Evolutionary conservation across 371 early-diverging fungal species (phyloP), one percentile per base, ranked within the genome.

Genomic region (Mucor circinelloides): DNA sequence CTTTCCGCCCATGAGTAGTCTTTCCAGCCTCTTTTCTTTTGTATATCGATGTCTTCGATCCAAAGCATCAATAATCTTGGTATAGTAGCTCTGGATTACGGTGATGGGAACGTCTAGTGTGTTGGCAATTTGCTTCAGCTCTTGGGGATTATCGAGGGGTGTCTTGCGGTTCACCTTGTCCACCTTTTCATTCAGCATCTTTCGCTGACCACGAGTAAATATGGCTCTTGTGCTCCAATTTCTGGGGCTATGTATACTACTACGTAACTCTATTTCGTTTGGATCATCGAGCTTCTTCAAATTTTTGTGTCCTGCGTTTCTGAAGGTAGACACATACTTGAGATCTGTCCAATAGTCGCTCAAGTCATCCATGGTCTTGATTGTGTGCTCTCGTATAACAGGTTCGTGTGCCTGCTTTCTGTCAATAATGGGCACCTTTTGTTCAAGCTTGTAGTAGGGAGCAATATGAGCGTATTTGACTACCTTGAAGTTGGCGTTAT

Each of bases 271-370:
- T 12, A 30, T 25, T 15, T 70, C 63, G 0, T 70, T 55, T 34
- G 32, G 12, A 10, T 50, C 36, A 3, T 63, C 40, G 2, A 54
- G 17, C 6, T 46, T 9, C 0, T n/a, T 44, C 15, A 46, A 8
- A n/a, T n/a, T n/a, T n/a, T n/a, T 3, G 27, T 19, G 4, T 25
- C 10, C 19, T 60, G 23, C 25, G 23, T 50, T 3, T 12, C 25
- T 21, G 23, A 19, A 23, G 3, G 66, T 64, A 25, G 74, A 76
- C 1, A 75, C 25, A 34, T 69, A 82, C 46, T 74, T 71, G 17
- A 85, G 59, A 28, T 74, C 77, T 62, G 70, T 68, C 85, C 85
- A 85, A 55, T 73, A 85, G 9, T 64, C 46, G 19, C 50, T 6
- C 4, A 78, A 3, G 48, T 81, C 77, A 9, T 66, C 54, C 1